phyloP scores from a whole-genome alignment of 495 filamentous ascomycete genomes.

The Penicillium argentinense region DNA sequence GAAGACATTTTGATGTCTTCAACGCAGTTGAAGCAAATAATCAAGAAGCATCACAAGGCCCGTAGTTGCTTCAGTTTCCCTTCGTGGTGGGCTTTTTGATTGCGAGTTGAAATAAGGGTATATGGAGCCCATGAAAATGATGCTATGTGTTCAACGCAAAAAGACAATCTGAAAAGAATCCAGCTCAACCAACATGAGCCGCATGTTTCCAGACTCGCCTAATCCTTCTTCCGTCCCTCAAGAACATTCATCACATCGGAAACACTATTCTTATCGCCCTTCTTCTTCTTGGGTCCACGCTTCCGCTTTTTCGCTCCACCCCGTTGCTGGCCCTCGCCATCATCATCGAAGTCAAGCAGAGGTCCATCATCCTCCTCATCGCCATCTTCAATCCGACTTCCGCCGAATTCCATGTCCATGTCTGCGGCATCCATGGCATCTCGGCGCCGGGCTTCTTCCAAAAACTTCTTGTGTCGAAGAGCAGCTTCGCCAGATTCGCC shows the following conservation, averaged over 20 bases:
- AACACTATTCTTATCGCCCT: constrained; percentile 79
- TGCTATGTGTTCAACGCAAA: too few relatives aligned
- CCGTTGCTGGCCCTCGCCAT: constrained; percentile 24
- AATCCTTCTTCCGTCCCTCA: constrained; percentile 60
- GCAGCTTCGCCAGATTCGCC: constrained; percentile 52
- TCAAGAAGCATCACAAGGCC: too few relatives aligned
- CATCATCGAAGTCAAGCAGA: constrained; percentile 60
- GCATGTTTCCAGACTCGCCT: too few relatives aligned
- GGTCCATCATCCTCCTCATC: constrained; percentile 70
- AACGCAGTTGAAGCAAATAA: too few relatives aligned
- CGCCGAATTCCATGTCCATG: constrained; percentile 92
- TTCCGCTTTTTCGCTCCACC: constrained; percentile 63
- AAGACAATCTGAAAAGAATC: too few relatives aligned
- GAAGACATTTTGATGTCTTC: too few relatives aligned
- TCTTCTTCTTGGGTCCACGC: constrained; percentile 80
- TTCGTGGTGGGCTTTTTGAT: too few relatives aligned
- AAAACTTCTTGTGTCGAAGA: constrained; percentile 69
- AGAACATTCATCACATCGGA: constrained; percentile 79
- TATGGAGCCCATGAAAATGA: too few relatives aligned
- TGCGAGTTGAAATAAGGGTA: too few relatives aligned
- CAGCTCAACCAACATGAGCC: too few relatives aligned
- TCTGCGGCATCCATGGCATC: constrained; percentile 85
- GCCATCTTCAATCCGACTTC: constrained; percentile 76
- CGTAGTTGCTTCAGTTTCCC: too few relatives aligned
- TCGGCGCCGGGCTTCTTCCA: constrained; percentile 55